phyloP scores from a whole-genome alignment of 768 basidiomycete genomes.

The Agrocybe praecox region DNA sequence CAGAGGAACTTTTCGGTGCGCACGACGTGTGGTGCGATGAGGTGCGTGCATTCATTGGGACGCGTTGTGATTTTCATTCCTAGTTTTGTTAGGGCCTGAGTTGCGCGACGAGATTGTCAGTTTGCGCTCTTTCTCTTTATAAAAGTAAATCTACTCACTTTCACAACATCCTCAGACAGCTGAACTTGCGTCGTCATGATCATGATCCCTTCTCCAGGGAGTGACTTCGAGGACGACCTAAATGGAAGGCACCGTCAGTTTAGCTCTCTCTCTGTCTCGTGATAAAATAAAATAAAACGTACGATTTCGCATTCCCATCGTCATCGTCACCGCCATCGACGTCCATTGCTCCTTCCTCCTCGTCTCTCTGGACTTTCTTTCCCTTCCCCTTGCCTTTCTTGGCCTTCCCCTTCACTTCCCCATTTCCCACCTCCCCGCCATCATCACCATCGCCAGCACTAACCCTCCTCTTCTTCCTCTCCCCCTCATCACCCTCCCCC shows the following conservation, averaged over 20 bases:
- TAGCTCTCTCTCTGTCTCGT: neutral
- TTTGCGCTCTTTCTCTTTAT: no score
- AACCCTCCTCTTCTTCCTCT: no score
- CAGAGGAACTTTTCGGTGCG: constrained; percentile 90
- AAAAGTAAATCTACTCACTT: constrained; percentile 40
- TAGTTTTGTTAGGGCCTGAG: constrained; percentile 60
- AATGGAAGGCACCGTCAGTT: neutral
- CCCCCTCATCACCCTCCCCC: no score
- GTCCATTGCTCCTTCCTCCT: constrained; percentile 12
- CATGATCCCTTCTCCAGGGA: constrained; percentile 32
- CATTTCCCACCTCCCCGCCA: constrained; percentile 4
- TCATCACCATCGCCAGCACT: no score
- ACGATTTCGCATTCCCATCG: neutral
- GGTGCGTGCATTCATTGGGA: constrained; percentile 75
- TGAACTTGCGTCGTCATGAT: constrained; percentile 72
- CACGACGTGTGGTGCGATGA: constrained; percentile 67
- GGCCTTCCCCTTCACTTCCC: constrained; percentile 12
- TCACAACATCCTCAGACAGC: constrained; percentile 57
- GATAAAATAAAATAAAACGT: neutral
- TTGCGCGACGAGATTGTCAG: no score
- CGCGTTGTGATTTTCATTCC: constrained; percentile 68
- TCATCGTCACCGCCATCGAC: neutral
- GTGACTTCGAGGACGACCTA: constrained; percentile 2
- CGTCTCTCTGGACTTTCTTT: neutral
- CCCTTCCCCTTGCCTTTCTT: neutral